Percentiles rank a stretch among this genome's conserved stretches.
phyloP scores from a whole-genome alignment of 805 yeast species.

The Cyberlindnera mrakii region DNA sequence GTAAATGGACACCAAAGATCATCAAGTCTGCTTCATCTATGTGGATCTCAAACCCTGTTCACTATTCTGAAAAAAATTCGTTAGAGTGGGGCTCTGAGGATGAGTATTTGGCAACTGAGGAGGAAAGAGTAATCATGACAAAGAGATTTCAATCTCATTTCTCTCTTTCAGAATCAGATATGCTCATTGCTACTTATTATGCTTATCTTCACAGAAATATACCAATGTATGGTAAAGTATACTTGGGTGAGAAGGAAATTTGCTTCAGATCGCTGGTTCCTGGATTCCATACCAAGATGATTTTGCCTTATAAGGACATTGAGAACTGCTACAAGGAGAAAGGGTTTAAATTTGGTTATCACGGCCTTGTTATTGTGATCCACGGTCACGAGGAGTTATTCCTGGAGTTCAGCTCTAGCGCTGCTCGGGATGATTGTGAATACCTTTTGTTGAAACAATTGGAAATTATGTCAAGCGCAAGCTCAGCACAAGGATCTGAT shows the following conservation, averaged over 20 bases:
- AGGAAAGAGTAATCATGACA: slow-evolving; percentile 42
- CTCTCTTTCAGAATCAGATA: slow-evolving; percentile 46
- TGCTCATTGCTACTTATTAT: slow-evolving; percentile 62
- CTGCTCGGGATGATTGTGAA: slow-evolving; percentile 70
- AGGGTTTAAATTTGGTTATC: slow-evolving; percentile 64
- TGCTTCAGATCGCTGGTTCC: slow-evolving; percentile 80
- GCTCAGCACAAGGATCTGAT: slow-evolving; percentile 4
- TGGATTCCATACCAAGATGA: slow-evolving; percentile 73
- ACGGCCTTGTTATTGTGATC: slow-evolving; percentile 63
- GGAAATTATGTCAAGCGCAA: slow-evolving; percentile 26
- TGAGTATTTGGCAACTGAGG: slow-evolving; percentile 38
- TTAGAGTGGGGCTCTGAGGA: slow-evolving; percentile 33
- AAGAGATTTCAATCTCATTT: slow-evolving; percentile 61
- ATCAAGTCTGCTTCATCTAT: slow-evolving; percentile 27
- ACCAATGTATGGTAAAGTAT: slow-evolving; percentile 80
- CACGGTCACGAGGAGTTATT: slow-evolving; percentile 72
- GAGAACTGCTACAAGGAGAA: slow-evolving; percentile 63
- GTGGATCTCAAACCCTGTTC: slow-evolving; percentile 60
- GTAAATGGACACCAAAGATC: slow-evolving; percentile 18
- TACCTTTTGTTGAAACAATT: slow-evolving; percentile 43
- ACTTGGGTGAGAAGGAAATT: slow-evolving; percentile 60
- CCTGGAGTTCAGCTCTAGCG: slow-evolving; percentile 65
- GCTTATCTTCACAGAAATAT: slow-evolving; percentile 62
- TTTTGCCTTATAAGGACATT: slow-evolving; percentile 68
- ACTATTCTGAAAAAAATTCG: slow-evolving; percentile 40